phyloP scores from a whole-genome alignment of 202 grass and related monocot species.

The Cymbopogon flexuosus region DNA sequence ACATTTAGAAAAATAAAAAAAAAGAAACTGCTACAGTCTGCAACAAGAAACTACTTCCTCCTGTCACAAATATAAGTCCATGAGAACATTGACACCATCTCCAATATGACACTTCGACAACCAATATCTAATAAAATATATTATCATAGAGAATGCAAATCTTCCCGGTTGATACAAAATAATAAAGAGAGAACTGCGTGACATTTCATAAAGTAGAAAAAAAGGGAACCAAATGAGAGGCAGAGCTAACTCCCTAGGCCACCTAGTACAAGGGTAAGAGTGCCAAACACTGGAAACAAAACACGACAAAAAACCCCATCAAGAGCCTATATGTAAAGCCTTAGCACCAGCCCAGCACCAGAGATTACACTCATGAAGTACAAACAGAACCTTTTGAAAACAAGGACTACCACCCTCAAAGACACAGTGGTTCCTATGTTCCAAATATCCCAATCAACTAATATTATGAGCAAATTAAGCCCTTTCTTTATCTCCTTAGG shows the following conservation, averaged over 20 bases:
- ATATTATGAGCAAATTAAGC: no score
- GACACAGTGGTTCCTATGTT: background rate
- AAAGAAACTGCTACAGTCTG: background rate
- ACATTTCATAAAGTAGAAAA: background rate
- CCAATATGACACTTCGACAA: background rate
- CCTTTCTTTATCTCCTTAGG: no score
- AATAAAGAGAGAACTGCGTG: background rate
- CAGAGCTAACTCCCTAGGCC: background rate
- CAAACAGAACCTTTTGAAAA: background rate
- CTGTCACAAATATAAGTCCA: background rate
- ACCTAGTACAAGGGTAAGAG: background rate
- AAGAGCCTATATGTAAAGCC: background rate
- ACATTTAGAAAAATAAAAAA: background rate
- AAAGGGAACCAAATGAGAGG: background rate
- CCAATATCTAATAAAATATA: background rate
- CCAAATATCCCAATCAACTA: no score
- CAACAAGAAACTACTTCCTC: background rate
- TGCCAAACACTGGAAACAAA: background rate
- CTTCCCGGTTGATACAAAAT: background rate
- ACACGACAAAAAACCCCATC: background rate
- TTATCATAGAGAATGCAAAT: background rate
- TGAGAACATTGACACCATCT: background rate
- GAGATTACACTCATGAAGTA: background rate
- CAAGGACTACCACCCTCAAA: background rate
- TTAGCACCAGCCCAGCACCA: background rate